Percentiles rank a stretch among this genome's conserved stretches.
Conservation (phyloP, 2,329 filamentous ascomycete species). For the Cryphonectria radicalis region DNA sequence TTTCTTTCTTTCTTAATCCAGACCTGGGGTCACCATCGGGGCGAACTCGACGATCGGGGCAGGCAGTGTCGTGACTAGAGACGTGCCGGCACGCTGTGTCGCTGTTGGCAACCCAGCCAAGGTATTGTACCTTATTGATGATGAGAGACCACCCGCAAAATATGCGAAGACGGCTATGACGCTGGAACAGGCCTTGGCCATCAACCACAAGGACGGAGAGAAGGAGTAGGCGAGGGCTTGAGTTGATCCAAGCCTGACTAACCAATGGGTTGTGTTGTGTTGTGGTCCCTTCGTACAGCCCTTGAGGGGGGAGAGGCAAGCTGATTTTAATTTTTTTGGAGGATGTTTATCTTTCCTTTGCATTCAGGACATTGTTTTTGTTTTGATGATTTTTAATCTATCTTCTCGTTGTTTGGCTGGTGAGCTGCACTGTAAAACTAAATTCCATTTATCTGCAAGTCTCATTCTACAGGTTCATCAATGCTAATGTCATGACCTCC, state of each 20-base stretch:
- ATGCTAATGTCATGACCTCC: too few relatives aligned
- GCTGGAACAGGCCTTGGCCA: constrained; percentile 32
- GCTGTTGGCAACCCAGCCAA: constrained; percentile 37
- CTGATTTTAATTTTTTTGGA: background rate
- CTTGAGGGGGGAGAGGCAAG: background rate
- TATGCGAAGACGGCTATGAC: constrained; percentile 19
- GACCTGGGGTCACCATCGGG: constrained; percentile 38
- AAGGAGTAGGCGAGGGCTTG: background rate
- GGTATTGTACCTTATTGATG: constrained; percentile 28
- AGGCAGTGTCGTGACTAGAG: constrained; percentile 36
- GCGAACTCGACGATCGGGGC: constrained; percentile 38
- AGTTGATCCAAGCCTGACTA: background rate
- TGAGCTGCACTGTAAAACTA: too few relatives aligned
- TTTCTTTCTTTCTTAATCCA: constrained; percentile 14
- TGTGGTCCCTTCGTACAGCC: background rate
- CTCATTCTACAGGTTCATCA: too few relatives aligned
- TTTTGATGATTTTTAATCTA: background rate
- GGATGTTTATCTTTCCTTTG: background rate
- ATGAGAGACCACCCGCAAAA: constrained; percentile 14
- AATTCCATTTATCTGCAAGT: too few relatives aligned
- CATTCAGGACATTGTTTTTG: background rate
- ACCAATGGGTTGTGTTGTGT: background rate
- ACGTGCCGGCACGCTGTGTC: constrained; percentile 36
- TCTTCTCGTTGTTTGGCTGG: background rate
- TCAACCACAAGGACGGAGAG: background rate